These are phyloP conservation scores for Tuber magnatum DNA, from an alignment of 495 filamentous ascomycete species.

Conservation along the genomic window DNA sequence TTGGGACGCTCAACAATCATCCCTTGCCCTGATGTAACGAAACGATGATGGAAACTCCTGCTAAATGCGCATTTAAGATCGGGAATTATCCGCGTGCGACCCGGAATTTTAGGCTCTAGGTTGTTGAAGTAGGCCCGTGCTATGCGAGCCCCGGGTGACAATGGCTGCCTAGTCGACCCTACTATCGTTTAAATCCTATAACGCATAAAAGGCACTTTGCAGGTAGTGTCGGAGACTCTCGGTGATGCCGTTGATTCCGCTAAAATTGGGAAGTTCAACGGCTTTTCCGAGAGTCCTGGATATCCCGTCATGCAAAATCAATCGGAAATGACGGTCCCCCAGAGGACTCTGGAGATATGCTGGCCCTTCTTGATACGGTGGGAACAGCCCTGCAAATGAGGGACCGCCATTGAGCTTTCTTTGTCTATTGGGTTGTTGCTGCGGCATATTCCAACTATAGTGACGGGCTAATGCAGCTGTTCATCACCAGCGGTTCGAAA, in stretches of 20 bases:
- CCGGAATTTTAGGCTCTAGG: background rate
- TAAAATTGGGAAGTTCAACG: background rate
- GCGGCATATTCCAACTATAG: background rate
- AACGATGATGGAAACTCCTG: background rate
- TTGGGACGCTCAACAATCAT: background rate
- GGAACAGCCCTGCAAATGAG: background rate
- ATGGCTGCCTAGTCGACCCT: background rate
- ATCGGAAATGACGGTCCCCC: background rate
- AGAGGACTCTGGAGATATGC: background rate
- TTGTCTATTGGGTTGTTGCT: background rate
- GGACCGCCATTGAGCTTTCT: background rate
- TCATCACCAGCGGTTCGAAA: background rate
- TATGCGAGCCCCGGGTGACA: background rate
- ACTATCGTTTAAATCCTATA: background rate
- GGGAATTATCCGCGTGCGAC: background rate
- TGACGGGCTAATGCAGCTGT: background rate
- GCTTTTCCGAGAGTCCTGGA: background rate
- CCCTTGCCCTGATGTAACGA: background rate
- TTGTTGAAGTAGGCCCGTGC: background rate
- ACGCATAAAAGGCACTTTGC: background rate
- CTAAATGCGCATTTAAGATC: background rate
- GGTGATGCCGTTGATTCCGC: background rate
- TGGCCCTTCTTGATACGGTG: background rate
- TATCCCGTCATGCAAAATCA: background rate
- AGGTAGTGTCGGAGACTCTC: background rate